A percentile compares a stretch with the other conserved stretches of the same genome.
These are phyloP conservation scores for Suhomyces kilbournensis DNA, from an alignment of 805 yeast genomes.

Conservation along the genomic window DNA sequence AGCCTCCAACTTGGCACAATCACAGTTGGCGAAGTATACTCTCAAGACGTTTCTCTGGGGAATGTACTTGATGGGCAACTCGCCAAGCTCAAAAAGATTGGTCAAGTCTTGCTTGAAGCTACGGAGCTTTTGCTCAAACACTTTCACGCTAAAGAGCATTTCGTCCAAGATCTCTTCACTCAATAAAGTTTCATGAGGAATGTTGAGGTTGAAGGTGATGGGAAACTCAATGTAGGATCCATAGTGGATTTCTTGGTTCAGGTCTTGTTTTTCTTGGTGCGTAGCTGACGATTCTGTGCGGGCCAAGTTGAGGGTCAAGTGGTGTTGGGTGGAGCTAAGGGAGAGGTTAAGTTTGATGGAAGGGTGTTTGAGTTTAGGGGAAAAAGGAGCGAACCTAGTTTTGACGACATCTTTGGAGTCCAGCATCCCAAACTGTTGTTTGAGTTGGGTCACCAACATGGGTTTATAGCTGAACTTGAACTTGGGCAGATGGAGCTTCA, in stretches of 20 bases:
- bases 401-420: conserved; percentile 1
- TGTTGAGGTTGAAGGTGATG: conserved; percentile 23
- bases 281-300: conserved; percentile 18
- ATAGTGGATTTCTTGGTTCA: conserved; percentile 10
- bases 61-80: conserved; percentile 56
- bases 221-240: conserved; percentile 38
- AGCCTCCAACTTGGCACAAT: conserved; percentile 51
- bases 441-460: conserved; percentile 8
- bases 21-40: conserved; percentile 72
- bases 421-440: neutral
- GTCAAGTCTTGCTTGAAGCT: conserved; percentile 44
- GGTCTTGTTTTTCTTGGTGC: conserved; percentile 12
- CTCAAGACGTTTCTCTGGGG: conserved; percentile 39
- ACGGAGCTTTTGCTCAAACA: conserved; percentile 40
- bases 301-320: conserved; percentile 19
- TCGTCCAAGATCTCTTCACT: conserved; percentile 40
- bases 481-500: conserved; percentile 18
- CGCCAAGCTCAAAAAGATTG: conserved; percentile 57
- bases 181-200: conserved; percentile 33
- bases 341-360: conserved; percentile 27
- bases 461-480: conserved; percentile 18
- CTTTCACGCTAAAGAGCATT: conserved; percentile 56
- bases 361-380: conserved; percentile 4
- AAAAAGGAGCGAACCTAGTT: neutral
- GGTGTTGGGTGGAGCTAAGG: conserved; percentile 22